Evolutionary conservation across 345 rosid species (phyloP).

Genomic region (Turritis glabra): DNA sequence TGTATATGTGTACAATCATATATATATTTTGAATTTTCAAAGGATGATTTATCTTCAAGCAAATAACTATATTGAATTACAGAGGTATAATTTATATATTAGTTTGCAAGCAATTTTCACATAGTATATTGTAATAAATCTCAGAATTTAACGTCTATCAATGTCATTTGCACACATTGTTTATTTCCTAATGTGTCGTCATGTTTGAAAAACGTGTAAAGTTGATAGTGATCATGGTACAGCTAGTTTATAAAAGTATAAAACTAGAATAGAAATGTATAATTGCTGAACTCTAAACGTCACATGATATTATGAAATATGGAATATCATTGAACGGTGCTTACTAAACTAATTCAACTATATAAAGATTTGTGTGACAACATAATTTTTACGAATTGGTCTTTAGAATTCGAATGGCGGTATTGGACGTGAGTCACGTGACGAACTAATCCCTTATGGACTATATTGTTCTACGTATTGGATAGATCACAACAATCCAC

Average conservation of each 20-base stretch:
- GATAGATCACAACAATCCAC: no score
- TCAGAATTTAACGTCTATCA: neutral
- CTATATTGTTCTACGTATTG: no score
- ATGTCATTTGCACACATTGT: slow-evolving; percentile 12
- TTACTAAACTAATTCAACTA: neutral
- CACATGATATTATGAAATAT: neutral
- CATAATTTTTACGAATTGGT: no score
- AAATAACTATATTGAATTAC: neutral
- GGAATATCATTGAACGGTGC: neutral
- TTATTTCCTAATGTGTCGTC: slow-evolving; percentile 11
- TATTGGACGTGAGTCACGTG: no score
- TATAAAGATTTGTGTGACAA: neutral
- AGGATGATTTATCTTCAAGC: slow-evolving; percentile 1
- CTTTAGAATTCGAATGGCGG: no score
- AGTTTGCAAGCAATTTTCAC: neutral
- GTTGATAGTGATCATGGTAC: slow-evolving; percentile 13
- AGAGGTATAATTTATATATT: no score
- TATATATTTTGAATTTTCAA: neutral
- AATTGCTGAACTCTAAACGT: slow-evolving; percentile 24
- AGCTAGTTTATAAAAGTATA: neutral
- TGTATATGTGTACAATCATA: slow-evolving; percentile 18
- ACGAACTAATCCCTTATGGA: no score
- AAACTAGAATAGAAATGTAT: neutral
- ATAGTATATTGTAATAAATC: neutral
- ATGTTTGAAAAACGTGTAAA: slow-evolving; percentile 28